A percentile compares a stretch with the other conserved stretches of the same genome.
These are phyloP conservation scores for Cryptosporidium sp. DNA, from an alignment of 169 alveolate species.

Conservation along the genomic window DNA sequence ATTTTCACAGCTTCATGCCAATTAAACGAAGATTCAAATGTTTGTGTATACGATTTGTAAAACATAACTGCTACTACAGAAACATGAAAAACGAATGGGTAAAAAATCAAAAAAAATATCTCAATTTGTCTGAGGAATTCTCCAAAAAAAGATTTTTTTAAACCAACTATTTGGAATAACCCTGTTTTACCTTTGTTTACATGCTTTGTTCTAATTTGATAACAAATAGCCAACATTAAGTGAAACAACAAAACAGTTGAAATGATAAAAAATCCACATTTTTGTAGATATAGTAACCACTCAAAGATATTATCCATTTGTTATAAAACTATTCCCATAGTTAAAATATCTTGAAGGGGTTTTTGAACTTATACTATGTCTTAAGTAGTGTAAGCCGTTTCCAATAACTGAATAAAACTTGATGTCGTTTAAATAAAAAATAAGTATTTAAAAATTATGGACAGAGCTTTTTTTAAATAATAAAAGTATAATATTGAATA, in stretches of 20 bases:
- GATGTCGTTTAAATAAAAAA: neutral
- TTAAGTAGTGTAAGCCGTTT: neutral
- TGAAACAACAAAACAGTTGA: neutral
- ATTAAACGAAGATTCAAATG: neutral
- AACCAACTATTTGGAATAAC: slow-evolving; percentile 13
- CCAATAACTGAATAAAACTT: neutral
- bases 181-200: neutral
- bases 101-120: neutral
- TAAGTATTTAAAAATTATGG: neutral
- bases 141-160: slow-evolving; percentile 41
- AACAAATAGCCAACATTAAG: neutral
- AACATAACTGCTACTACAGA: slow-evolving; percentile 9
- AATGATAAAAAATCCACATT: slow-evolving; percentile 7
- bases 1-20: slow-evolving; percentile 39
- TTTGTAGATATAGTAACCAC: neutral
- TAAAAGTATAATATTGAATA: too few relatives aligned
- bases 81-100: slow-evolving; percentile 41
- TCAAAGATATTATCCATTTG: neutral
- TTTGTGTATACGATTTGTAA: slow-evolving; percentile 6
- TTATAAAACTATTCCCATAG: neutral
- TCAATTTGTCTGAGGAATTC: slow-evolving; percentile 6
- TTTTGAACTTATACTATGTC: neutral
- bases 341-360: neutral
- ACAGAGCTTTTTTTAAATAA: too few relatives aligned
- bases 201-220: neutral